Evolutionary conservation across 2,329 filamentous ascomycete species (phyloP).

Genomic region (Pseudohalonectria lignicola): DNA sequence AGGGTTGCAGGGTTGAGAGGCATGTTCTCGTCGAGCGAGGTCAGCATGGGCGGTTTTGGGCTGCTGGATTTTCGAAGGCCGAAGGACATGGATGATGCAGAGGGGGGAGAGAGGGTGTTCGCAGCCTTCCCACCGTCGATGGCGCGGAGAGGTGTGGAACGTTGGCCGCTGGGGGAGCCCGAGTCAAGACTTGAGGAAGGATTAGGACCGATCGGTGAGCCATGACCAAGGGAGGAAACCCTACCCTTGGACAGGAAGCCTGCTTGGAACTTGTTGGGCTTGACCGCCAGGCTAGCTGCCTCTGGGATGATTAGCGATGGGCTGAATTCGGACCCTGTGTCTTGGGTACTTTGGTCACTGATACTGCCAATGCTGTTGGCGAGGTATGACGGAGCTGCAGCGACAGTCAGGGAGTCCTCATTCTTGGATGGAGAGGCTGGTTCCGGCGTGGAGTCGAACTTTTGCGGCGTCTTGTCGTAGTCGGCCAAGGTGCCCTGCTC

Average conservation of each 20-base stretch:
- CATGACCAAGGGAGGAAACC: slow-evolving; percentile 20
- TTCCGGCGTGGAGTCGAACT: slow-evolving; percentile 16
- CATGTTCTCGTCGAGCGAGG: slow-evolving; percentile 39
- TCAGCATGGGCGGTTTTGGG: slow-evolving; percentile 21
- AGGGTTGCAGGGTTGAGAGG: too few relatives aligned
- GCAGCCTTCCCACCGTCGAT: slow-evolving; percentile 35
- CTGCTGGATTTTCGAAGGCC: slow-evolving; percentile 7
- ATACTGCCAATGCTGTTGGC: not conserved
- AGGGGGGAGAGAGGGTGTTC: slow-evolving; percentile 38
- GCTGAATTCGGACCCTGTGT: slow-evolving; percentile 45
- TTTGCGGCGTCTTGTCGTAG: slow-evolving; percentile 82
- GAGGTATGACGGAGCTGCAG: slow-evolving; percentile 36
- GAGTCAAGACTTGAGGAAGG: slow-evolving; percentile 18
- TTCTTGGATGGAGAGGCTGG: slow-evolving; percentile 33
- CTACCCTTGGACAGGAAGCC: slow-evolving; percentile 64
- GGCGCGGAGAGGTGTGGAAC: slow-evolving; percentile 30
- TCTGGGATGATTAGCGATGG: slow-evolving; percentile 47
- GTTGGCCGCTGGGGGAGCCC: slow-evolving; percentile 39
- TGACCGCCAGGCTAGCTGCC: slow-evolving; percentile 24
- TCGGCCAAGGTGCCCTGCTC: slow-evolving; percentile 79
- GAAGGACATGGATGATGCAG: slow-evolving; percentile 12
- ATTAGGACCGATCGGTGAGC: not conserved
- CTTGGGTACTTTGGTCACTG: slow-evolving; percentile 25
- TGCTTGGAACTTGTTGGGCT: slow-evolving; percentile 72
- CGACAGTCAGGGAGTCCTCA: slow-evolving; percentile 2